A percentile compares a stretch with the other conserved stretches of the same genome.
phyloP scores from a whole-genome alignment of 345 rosid species.

The Populus simonii region DNA sequence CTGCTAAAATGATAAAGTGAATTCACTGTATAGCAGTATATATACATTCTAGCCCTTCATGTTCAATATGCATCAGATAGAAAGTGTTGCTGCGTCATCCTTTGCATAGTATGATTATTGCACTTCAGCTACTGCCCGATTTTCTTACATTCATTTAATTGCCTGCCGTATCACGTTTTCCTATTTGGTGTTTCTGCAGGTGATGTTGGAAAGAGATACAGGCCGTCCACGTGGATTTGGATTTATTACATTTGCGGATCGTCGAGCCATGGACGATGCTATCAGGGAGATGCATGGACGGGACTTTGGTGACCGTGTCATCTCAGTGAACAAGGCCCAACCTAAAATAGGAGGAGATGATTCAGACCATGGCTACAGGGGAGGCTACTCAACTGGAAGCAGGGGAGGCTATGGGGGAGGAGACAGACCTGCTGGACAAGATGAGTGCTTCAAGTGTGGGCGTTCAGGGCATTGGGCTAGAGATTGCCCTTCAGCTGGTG shows the following conservation, averaged over 20 bases:
- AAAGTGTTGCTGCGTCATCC: constrained; percentile 10
- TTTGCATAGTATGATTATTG: not conserved
- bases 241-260: constrained; percentile 88
- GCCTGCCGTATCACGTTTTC: constrained; percentile 25
- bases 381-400: constrained; percentile 72
- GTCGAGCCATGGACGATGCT: constrained; percentile 91
- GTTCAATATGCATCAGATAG: not conserved
- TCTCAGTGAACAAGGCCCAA: constrained; percentile 97
- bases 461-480: constrained; percentile 97
- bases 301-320: constrained; percentile 78
- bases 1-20: not conserved
- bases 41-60: not conserved
- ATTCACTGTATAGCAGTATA: not conserved
- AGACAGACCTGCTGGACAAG: constrained; percentile 74
- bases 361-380: constrained; percentile 67
- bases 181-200: constrained; percentile 44
- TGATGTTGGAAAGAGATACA: constrained; percentile 93
- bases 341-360: constrained; percentile 82
- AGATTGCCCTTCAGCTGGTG: constrained; percentile 88
- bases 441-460: constrained; percentile 97
- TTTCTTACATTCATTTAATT: constrained; percentile 15
- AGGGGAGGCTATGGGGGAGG: constrained; percentile 65
- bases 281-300: constrained; percentile 96
- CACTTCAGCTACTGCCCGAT: constrained; percentile 20
- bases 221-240: constrained; percentile 98